These are phyloP conservation scores for Saturnispora sanitii DNA, from an alignment of 805 yeast genomes.

Conservation along the genomic window DNA sequence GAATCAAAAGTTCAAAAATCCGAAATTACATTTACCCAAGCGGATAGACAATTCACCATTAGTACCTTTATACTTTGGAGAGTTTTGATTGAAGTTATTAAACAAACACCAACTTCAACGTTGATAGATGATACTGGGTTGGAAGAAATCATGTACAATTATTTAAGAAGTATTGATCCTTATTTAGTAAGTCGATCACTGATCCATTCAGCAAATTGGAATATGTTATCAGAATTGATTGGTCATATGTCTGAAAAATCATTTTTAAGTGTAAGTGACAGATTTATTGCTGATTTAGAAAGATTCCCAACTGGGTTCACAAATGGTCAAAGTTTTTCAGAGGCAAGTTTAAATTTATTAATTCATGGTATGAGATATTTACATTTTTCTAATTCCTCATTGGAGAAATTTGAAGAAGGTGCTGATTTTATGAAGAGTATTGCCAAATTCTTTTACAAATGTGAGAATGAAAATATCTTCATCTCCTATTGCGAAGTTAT, in stretches of 20 bases:
- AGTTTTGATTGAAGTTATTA: constrained; percentile 84
- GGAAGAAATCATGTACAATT: constrained; percentile 90
- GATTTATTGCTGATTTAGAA: constrained; percentile 88
- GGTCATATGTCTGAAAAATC: constrained; percentile 86
- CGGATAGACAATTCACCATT: constrained; percentile 78
- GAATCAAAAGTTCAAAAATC: constrained; percentile 31
- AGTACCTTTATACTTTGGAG: constrained; percentile 85
- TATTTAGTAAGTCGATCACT: constrained; percentile 50
- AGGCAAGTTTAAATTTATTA: constrained; percentile 55
- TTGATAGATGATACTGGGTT: constrained; percentile 72
- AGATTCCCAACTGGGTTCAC: constrained; percentile 52
- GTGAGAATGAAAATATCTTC: constrained; percentile 56
- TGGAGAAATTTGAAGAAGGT: constrained; percentile 84
- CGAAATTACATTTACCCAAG: constrained; percentile 63
- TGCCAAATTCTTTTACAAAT: constrained; percentile 66
- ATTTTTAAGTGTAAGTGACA: constrained; percentile 80
- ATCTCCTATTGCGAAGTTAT: constrained; percentile 82
- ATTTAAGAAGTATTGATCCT: constrained; percentile 82
- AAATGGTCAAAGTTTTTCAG: constrained; percentile 21
- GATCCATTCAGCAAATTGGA: constrained; percentile 89
- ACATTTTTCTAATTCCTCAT: constrained; percentile 69
- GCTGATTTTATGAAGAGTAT: constrained; percentile 83
- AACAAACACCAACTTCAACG: constrained; percentile 67
- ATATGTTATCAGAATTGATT: constrained; percentile 73
- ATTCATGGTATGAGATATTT: constrained; percentile 90